A percentile compares a stretch with the other conserved stretches of the same genome.
phyloP scores from a whole-genome alignment of 106 monocot species.

The Allium cepa region DNA sequence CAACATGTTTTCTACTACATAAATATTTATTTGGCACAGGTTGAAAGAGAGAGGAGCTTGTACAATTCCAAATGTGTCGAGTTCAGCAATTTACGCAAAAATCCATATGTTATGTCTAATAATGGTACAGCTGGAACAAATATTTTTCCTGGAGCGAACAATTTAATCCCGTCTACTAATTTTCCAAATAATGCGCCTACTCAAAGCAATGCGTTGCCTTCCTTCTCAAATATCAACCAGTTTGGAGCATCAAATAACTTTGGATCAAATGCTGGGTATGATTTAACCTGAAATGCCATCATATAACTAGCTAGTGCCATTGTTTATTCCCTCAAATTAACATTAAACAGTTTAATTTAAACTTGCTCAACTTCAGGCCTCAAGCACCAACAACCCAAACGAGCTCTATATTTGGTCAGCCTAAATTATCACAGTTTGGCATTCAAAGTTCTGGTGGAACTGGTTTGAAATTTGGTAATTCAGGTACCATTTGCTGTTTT shows the following conservation, averaged over 20 bases:
- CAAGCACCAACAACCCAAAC: slow-evolving; percentile 13
- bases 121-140: slow-evolving; percentile 12
- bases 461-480: slow-evolving; percentile 35
- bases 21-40: slow-evolving; percentile 26
- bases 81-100: slow-evolving; percentile 67
- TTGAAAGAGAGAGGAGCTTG: slow-evolving; percentile 87
- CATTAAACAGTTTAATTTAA: too few relatives aligned
- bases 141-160: slow-evolving; percentile 19
- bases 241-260: slow-evolving; percentile 34
- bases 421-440: slow-evolving; percentile 14
- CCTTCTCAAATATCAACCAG: slow-evolving; percentile 74
- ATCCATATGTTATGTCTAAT: slow-evolving; percentile 32
- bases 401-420: slow-evolving; percentile 32
- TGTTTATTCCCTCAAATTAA: too few relatives aligned
- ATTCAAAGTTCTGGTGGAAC: slow-evolving; percentile 27
- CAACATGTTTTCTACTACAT: not conserved
- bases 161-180: slow-evolving; percentile 3
- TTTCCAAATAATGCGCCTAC: slow-evolving; percentile 30
- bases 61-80: slow-evolving; percentile 67
- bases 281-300: too few relatives aligned
- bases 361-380: slow-evolving; percentile 26
- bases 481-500: slow-evolving; percentile 17
- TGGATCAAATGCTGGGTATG: slow-evolving; percentile 28
- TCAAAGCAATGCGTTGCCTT: slow-evolving; percentile 8
- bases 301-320: too few relatives aligned